A percentile compares a stretch with the other conserved stretches of the same genome.
These are phyloP conservation scores for Albugo laibachii DNA, from an alignment of 352 stramenopile species.

Conservation along the genomic window DNA sequence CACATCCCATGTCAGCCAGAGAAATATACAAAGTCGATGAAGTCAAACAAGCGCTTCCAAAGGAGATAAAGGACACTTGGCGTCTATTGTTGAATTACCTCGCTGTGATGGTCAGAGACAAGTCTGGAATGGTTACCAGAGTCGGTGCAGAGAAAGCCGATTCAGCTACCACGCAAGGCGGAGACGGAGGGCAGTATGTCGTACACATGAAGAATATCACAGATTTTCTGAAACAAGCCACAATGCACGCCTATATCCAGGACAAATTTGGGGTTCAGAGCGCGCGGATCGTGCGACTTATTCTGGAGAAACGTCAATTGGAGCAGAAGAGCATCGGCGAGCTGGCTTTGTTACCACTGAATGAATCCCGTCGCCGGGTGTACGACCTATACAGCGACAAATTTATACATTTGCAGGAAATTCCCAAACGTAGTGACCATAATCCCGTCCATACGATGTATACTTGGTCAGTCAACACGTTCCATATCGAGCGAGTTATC, in stretches of 20 bases:
- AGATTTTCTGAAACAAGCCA: conserved; percentile 51
- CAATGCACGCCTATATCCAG: conserved; percentile 57
- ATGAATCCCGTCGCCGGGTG: conserved; percentile 56
- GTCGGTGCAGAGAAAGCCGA: conserved; percentile 50
- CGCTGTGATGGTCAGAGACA: conserved; percentile 77
- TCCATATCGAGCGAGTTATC: conserved; percentile 34
- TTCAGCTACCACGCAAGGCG: conserved; percentile 18
- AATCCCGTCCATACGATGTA: conserved; percentile 79
- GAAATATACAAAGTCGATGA: conserved; percentile 49
- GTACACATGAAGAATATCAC: conserved; percentile 83
- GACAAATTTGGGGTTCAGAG: conserved; percentile 66
- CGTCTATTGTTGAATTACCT: conserved; percentile 75
- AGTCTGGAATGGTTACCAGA: conserved; percentile 78
- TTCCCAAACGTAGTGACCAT: conserved; percentile 73
- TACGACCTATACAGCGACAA: conserved; percentile 65
- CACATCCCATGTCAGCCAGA: conserved; percentile 48
- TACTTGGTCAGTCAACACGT: conserved; percentile 67
- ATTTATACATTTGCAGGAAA: conserved; percentile 68
- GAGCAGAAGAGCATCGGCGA: conserved; percentile 77
- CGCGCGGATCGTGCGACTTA: conserved; percentile 62
- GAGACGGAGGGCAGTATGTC: conserved; percentile 72
- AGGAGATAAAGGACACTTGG: conserved; percentile 67
- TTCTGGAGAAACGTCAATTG: conserved; percentile 73
- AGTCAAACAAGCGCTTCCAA: conserved; percentile 47
- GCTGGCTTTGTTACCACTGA: conserved; percentile 58